Evolutionary conservation across 371 early-diverging fungal genomes (phyloP).

Genomic region (Zychaea mexicana): DNA sequence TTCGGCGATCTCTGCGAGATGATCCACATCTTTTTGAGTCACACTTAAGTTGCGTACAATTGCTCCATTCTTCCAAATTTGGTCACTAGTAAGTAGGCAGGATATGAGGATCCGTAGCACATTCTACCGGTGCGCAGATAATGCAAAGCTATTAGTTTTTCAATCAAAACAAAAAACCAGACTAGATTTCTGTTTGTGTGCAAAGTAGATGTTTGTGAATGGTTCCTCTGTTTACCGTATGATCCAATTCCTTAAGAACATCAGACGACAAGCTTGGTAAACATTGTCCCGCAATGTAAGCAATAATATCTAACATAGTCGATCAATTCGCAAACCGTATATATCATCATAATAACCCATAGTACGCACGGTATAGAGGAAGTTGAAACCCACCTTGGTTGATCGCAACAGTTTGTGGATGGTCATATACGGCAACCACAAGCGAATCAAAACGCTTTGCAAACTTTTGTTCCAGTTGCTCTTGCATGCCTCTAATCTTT

Average conservation of each 20-base stretch:
- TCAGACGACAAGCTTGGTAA: conserved; percentile 25
- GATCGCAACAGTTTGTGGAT: conserved; percentile 7
- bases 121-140: not conserved
- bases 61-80: conserved; percentile 30
- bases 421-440: conserved; percentile 2
- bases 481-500: conserved; percentile 17
- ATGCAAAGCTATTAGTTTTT: not conserved
- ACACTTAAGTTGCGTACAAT: conserved; percentile 20
- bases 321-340: not conserved
- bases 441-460: conserved; percentile 20
- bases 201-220: no score
- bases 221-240: conserved; percentile 4
- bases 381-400: conserved; percentile 29
- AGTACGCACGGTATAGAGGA: not conserved
- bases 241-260: conserved; percentile 8
- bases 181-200: no score
- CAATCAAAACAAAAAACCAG: no score
- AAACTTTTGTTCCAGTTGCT: conserved; percentile 20
- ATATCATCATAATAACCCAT: not conserved
- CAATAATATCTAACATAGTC: conserved; percentile 4
- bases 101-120: conserved; percentile 24
- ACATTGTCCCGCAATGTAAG: conserved; percentile 41
- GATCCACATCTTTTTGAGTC: conserved; percentile 7
- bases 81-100: conserved; percentile 29
- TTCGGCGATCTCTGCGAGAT: conserved; percentile 16